Evolutionary conservation across 371 early-diverging fungal species (phyloP).

Genomic region (Parasitella parasitica): DNA sequence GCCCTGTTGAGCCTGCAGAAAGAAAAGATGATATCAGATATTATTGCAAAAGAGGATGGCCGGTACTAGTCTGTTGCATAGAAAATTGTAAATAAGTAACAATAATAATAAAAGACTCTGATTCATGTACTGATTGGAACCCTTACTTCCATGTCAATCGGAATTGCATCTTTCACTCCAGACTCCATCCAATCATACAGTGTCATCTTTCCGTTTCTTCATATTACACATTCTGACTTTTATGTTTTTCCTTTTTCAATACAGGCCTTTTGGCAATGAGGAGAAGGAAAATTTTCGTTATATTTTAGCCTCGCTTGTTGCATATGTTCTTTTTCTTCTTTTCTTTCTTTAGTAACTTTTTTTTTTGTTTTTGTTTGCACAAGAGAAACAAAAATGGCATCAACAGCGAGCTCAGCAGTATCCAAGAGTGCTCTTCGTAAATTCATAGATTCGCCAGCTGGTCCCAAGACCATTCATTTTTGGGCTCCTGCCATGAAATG

Average conservation of each 20-base stretch:
- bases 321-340: background rate
- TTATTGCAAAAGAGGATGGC: background rate
- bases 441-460: conserved; percentile 80
- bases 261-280: background rate
- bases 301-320: background rate
- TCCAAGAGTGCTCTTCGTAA: conserved; percentile 56
- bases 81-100: background rate
- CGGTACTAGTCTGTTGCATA: background rate
- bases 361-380: conserved; percentile 14
- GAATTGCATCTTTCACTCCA: background rate
- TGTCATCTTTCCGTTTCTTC: background rate
- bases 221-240: conserved; percentile 1
- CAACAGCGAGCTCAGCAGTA: conserved; percentile 40
- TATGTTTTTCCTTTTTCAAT: conserved; percentile 2
- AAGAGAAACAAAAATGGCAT: no score
- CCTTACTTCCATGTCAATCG: no score
- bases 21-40: conserved; percentile 32
- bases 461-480: conserved; percentile 35
- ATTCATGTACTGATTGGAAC: no score
- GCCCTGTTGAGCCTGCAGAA: conserved; percentile 30
- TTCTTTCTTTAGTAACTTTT: conserved; percentile 9
- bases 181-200: background rate
- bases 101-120: no score
- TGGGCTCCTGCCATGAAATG: conserved; percentile 19
- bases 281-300: background rate